A percentile compares a stretch with the other conserved stretches of the same genome.
Evolutionary conservation across 768 basidiomycete species (phyloP).

Genomic region (Mycena rebaudengoi): DNA sequence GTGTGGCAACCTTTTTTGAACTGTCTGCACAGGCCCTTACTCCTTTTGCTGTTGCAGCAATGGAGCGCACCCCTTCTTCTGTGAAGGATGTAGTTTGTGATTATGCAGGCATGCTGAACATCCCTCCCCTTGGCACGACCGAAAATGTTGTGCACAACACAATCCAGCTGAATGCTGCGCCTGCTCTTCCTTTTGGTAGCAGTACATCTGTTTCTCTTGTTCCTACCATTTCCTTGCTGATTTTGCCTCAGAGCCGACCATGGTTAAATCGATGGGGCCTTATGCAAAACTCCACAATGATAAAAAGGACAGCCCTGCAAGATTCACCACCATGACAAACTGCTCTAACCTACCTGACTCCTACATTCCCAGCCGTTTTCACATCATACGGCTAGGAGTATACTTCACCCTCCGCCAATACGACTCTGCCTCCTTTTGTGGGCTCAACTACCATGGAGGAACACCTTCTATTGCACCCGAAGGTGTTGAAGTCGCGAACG

Average conservation of each 20-base stretch:
- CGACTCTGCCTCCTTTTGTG: constrained; percentile 9
- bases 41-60: not conserved
- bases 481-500: not conserved
- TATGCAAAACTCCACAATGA: not conserved
- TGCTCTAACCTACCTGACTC: not conserved
- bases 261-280: not conserved
- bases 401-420: constrained; percentile 1
- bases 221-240: not conserved
- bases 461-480: not conserved
- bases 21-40: constrained; percentile 11
- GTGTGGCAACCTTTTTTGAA: no score
- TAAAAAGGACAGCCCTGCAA: not conserved
- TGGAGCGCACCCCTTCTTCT: not conserved
- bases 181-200: not conserved
- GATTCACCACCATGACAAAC: constrained; percentile 6
- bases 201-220: not conserved
- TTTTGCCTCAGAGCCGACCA: not conserved
- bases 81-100: not conserved
- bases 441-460: not conserved
- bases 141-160: not conserved
- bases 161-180: not conserved
- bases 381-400: not conserved
- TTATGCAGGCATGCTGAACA: not conserved
- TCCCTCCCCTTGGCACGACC: not conserved
- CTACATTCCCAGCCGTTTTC: not conserved